Conservation (phyloP, 106 monocot genomes). For the Phalaenopsis equestris region DNA sequence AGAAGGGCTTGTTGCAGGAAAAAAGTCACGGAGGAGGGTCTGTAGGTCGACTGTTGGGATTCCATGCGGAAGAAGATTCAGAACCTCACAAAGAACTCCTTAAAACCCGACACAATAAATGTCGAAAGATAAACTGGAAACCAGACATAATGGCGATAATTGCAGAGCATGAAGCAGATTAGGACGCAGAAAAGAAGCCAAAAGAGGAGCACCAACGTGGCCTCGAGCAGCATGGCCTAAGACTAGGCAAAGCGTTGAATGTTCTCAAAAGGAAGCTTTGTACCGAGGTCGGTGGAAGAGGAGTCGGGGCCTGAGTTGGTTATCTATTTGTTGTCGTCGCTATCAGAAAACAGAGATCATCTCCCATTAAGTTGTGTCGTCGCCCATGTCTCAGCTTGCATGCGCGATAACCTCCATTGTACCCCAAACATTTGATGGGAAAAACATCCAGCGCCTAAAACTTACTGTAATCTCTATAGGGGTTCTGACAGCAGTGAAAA, state of each 20-base stretch:
- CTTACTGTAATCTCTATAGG: too few species aligned
- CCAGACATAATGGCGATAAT: not conserved
- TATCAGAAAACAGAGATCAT: not conserved
- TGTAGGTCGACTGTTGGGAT: too few species aligned
- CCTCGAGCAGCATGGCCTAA: slow-evolving; percentile 12
- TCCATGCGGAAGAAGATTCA: too few species aligned
- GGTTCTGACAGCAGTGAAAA: too few species aligned
- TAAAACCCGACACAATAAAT: too few species aligned
- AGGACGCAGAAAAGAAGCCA: slow-evolving; percentile 18
- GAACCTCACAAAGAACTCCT: too few species aligned
- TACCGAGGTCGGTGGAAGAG: slow-evolving; percentile 5
- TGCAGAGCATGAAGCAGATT: slow-evolving; percentile 11
- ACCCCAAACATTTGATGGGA: slow-evolving; percentile 16
- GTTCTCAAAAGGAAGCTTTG: slow-evolving; percentile 16
- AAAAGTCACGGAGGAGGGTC: too few species aligned
- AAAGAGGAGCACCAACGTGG: not conserved
- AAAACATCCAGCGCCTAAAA: not conserved
- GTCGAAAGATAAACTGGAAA: not conserved
- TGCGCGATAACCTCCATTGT: slow-evolving; percentile 29
- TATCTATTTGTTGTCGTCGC: slow-evolving; percentile 8
- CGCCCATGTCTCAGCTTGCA: slow-evolving; percentile 26
- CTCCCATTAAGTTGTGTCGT: not conserved
- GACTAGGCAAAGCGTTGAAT: slow-evolving; percentile 19
- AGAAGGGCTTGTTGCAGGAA: too few species aligned
- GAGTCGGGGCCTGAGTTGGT: slow-evolving; percentile 14